A percentile compares a stretch with the other conserved stretches of the same genome.
Conservation (phyloP, 2,329 filamentous ascomycete genomes). For the Sporothrix humicola region DNA sequence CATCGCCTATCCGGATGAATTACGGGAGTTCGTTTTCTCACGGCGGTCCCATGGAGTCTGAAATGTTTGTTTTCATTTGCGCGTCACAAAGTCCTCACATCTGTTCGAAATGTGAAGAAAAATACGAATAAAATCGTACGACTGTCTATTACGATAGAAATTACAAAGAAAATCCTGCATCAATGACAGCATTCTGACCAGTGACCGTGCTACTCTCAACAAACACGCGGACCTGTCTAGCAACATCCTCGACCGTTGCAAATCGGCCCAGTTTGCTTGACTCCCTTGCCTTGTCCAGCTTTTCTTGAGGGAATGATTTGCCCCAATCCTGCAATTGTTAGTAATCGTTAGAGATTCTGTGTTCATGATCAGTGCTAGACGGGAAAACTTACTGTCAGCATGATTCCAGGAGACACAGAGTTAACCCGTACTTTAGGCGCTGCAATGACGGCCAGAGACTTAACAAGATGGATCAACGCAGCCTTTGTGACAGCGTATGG, state of each 20-base stretch:
- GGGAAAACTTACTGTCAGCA: slow-evolving; percentile 56
- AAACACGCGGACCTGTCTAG: slow-evolving; percentile 35
- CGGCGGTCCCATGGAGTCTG: no score
- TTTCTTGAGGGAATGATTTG: slow-evolving; percentile 60
- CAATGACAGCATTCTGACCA: slow-evolving; percentile 37
- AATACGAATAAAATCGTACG: no score
- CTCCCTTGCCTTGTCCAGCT: slow-evolving; percentile 59
- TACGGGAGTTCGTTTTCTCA: no score
- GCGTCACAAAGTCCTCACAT: no score
- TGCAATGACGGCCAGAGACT: slow-evolving; percentile 58
- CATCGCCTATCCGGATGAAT: no score
- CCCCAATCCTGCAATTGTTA: slow-evolving; percentile 62
- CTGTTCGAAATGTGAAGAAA: no score
- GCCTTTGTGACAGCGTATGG: slow-evolving; percentile 80
- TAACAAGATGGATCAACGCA: slow-evolving; percentile 67
- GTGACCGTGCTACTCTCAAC: slow-evolving; percentile 36
- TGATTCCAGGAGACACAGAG: slow-evolving; percentile 60
- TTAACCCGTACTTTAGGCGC: slow-evolving; percentile 64
- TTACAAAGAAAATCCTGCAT: slow-evolving; percentile 36
- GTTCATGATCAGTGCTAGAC: no score
- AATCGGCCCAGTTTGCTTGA: slow-evolving; percentile 64
- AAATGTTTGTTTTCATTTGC: no score
- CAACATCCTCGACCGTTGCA: slow-evolving; percentile 55
- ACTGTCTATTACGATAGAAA: no score
- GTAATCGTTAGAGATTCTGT: no score